These are phyloP conservation scores for Cordyceps fumosorosea DNA, from an alignment of 2,329 filamentous ascomycete species.

Conservation along the genomic window DNA sequence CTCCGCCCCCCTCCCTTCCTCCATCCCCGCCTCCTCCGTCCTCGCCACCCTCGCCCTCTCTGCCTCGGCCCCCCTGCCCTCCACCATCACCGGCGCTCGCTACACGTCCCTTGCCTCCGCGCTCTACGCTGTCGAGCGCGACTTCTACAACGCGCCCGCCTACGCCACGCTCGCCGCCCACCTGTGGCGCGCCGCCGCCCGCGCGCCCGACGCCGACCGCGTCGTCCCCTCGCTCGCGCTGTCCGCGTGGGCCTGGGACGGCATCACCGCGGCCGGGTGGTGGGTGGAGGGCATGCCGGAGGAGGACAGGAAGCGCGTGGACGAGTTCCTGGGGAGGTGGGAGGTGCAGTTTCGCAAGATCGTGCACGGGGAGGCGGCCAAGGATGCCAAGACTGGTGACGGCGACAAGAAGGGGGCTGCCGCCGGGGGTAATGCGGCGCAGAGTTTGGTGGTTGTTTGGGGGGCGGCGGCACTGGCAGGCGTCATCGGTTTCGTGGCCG, in stretches of 20 bases:
- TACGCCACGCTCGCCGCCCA: slow-evolving; percentile 14
- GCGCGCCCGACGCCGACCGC: slow-evolving; percentile 13
- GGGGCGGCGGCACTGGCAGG: neutral
- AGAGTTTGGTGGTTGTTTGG: neutral
- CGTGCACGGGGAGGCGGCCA: neutral
- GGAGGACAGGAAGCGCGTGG: neutral
- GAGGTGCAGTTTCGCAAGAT: neutral
- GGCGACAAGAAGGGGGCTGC: neutral
- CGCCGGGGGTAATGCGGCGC: neutral
- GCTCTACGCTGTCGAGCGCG: slow-evolving; percentile 13
- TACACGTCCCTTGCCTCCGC: slow-evolving; percentile 9
- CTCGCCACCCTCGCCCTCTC: neutral
- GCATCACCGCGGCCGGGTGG: neutral
- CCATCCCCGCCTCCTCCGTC: neutral
- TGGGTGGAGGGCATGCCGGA: neutral
- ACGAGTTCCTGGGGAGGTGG: neutral
- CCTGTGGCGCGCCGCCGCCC: slow-evolving; percentile 16
- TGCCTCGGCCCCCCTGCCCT: neutral
- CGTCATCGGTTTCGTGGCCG: neutral
- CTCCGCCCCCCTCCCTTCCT: neutral
- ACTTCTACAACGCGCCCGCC: slow-evolving; percentile 8
- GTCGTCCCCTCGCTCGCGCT: slow-evolving; percentile 14
- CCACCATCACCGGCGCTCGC: neutral
- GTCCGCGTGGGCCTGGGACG: neutral
- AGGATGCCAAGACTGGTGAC: neutral